Evolutionary conservation across 306 rosid species (phyloP).

Genomic region (Medicago arabica): DNA sequence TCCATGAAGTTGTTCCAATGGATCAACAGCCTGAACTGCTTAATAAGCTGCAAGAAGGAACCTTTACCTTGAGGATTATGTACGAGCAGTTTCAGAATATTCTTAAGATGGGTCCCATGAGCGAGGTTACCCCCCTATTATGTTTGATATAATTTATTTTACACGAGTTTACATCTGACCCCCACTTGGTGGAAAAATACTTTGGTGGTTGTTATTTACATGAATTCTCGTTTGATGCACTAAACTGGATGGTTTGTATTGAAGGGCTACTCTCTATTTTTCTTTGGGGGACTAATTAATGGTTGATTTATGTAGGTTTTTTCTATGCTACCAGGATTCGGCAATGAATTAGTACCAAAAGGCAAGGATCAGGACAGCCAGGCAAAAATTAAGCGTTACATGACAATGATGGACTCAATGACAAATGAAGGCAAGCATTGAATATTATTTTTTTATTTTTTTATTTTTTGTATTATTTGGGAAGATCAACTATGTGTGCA

Average conservation of each 20-base stretch:
- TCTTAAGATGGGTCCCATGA: slow-evolving; percentile 83
- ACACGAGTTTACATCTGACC: neutral
- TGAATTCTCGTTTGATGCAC: neutral
- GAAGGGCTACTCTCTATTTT: slow-evolving; percentile 10
- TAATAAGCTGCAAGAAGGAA: slow-evolving; percentile 84
- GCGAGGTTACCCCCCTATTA: slow-evolving; percentile 56
- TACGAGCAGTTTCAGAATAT: slow-evolving; percentile 77
- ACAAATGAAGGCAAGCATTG: slow-evolving; percentile 75
- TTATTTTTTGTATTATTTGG: neutral
- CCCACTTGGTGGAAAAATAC: neutral
- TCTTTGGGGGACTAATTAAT: slow-evolving; percentile 18
- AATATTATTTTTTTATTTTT: neutral
- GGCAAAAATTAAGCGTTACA: slow-evolving; percentile 85
- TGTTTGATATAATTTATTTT: slow-evolving; percentile 11
- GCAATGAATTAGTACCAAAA: slow-evolving; percentile 82
- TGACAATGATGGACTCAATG: slow-evolving; percentile 99
- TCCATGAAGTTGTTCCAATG: slow-evolving; percentile 91
- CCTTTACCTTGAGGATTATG: slow-evolving; percentile 77
- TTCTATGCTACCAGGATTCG: slow-evolving; percentile 86
- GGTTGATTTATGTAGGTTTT: slow-evolving; percentile 56
- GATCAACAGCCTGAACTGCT: slow-evolving; percentile 89
- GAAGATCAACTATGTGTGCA: slow-evolving; percentile 5
- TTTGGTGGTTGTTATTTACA: neutral
- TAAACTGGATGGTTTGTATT: slow-evolving; percentile 17
- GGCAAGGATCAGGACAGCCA: slow-evolving; percentile 94